Evolutionary conservation across 257 asterid species (phyloP).

Genomic region (Nyctanthes arbortristis): DNA sequence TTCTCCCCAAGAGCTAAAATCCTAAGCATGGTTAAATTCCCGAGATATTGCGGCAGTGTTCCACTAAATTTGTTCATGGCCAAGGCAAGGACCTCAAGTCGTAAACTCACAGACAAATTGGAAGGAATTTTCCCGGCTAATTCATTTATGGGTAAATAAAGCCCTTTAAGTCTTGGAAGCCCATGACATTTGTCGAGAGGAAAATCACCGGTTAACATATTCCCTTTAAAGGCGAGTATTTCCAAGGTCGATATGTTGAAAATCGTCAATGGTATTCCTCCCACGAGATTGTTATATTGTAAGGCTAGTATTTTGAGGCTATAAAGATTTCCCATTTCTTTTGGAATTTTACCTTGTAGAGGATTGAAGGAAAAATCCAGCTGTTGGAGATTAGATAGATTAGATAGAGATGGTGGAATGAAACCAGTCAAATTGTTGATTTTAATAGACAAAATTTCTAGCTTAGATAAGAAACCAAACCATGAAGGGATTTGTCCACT

Average conservation of each 20-base stretch:
- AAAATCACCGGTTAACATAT: constrained; percentile 20
- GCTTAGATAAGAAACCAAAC: constrained; percentile 15
- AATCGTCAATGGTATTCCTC: constrained; percentile 20
- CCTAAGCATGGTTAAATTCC: constrained; percentile 16
- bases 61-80: constrained; percentile 24
- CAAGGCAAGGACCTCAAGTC: constrained; percentile 11
- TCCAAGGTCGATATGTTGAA: too few relatives aligned
- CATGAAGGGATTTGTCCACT: too few relatives aligned
- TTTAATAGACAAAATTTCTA: too few relatives aligned
- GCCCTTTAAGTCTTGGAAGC: background rate
- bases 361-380: constrained; percentile 24
- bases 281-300: constrained; percentile 7
- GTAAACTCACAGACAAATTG: constrained; percentile 23
- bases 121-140: constrained; percentile 30
- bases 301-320: background rate
- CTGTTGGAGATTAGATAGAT: constrained; percentile 21
- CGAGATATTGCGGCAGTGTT: constrained; percentile 19
- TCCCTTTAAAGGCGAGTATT: constrained; percentile 1
- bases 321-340: too few relatives aligned
- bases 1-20: constrained; percentile 13
- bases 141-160: constrained; percentile 9
- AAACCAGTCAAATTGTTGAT: constrained; percentile 24
- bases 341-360: constrained; percentile 24
- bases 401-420: constrained; percentile 18
- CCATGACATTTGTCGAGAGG: constrained; percentile 11